Conservation (phyloP, 352 stramenopile species). For the Aphanomyces invadans region DNA sequence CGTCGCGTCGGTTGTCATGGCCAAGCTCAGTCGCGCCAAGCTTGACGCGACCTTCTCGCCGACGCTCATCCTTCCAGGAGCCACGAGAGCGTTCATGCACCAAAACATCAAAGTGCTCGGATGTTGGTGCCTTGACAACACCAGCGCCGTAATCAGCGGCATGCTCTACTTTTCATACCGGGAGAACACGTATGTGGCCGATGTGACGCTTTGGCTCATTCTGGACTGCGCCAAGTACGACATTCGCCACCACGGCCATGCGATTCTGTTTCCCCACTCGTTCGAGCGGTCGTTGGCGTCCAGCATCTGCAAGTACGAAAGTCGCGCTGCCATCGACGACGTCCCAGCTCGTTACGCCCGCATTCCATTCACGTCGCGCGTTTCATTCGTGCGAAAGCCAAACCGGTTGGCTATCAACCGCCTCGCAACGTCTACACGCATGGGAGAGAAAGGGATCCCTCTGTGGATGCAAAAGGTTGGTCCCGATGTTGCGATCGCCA, state of each 20-base stretch:
- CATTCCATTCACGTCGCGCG: neutral
- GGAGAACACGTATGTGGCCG: neutral
- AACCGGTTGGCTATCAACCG: neutral
- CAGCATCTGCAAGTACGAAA: neutral
- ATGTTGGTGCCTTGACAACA: neutral
- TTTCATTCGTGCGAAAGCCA: neutral
- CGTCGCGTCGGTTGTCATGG: neutral
- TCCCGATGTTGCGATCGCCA: neutral
- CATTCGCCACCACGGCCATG: neutral
- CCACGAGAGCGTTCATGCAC: neutral
- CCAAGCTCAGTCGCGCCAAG: neutral
- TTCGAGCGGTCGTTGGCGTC: neutral
- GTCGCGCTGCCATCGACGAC: neutral
- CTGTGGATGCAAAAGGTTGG: neutral
- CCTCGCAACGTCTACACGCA: too few relatives aligned
- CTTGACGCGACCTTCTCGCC: neutral
- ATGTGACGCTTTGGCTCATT: constrained; percentile 19
- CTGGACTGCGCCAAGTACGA: neutral
- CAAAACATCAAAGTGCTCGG: neutral
- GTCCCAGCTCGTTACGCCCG: neutral
- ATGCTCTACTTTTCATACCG: neutral
- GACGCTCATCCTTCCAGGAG: neutral
- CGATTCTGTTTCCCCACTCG: neutral
- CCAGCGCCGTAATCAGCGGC: constrained; percentile 11
- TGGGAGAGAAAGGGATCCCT: too few relatives aligned